A percentile compares a stretch with the other conserved stretches of the same genome.
Conservation (phyloP, 2,329 filamentous ascomycete genomes). For the Colletotrichum sp. region DNA sequence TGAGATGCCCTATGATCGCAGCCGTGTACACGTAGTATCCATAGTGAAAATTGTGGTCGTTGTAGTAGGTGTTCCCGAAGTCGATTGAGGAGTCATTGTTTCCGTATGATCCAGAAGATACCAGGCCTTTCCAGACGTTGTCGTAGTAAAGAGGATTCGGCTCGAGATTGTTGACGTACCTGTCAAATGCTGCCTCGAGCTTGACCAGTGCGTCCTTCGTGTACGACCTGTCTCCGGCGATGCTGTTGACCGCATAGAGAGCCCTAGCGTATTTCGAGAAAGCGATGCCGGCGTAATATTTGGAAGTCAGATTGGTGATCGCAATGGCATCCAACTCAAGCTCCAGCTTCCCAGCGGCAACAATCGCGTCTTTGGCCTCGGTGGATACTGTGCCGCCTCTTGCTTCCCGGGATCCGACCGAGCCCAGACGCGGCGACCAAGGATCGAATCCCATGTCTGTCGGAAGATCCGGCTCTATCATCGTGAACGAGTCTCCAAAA, state of each 20-base stretch:
- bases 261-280: constrained; percentile 71
- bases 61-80: constrained; percentile 82
- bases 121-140: constrained; percentile 71
- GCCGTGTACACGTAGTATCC: constrained; percentile 84
- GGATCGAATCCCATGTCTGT: constrained; percentile 65
- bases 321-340: constrained; percentile 68
- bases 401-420: constrained; percentile 64
- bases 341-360: constrained; percentile 64
- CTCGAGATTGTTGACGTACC: constrained; percentile 66
- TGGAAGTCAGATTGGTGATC: constrained; percentile 73
- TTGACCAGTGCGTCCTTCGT: constrained; percentile 57
- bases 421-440: constrained; percentile 32
- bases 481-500: constrained; percentile 70
- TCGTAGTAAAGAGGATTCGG: constrained; percentile 61
- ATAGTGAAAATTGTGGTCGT: constrained; percentile 69
- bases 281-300: constrained; percentile 83
- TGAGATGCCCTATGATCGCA: constrained; percentile 75
- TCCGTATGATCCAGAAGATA: constrained; percentile 69
- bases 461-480: constrained; percentile 71
- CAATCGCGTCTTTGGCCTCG: constrained; percentile 57
- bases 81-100: constrained; percentile 69
- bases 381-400: constrained; percentile 41
- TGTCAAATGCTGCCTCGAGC: constrained; percentile 63
- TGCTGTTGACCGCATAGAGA: constrained; percentile 61
- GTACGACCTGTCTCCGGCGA: constrained; percentile 57